Base-by-base conservation (phyloP, 768 basidiomycete species). In the Panellus pusillus region DNA sequence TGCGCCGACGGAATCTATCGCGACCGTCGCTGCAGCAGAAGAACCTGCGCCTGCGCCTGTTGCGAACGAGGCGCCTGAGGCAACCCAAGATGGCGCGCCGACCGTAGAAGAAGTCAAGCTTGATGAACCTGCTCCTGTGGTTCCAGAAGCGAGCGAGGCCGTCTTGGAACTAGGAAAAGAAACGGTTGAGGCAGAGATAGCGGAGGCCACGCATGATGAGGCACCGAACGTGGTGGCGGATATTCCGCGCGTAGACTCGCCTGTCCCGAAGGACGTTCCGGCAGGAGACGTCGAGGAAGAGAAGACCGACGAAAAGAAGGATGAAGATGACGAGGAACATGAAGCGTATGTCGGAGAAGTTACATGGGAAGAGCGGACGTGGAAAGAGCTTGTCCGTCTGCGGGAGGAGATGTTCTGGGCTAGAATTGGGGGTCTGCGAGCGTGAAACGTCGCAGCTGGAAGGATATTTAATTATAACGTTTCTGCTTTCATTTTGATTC, bases 361-460 rank as follows among this genome's bases (percentile, higher is more conserved):
- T 27, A 89, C 86, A 4, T 93, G 92, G 91, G 91, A 93, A 68
- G 91, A 93, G 66, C 77, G 84, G 46, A 84, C 87, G 17, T 93
- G 91, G 90, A 87, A 85, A 63, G 88, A 91, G 70, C 66, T 94
- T 17, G 76, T 83, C 15, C 76, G 76, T 40, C 66, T 94, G 58
- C 80, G 83, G 54, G 89, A 93, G 67, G 86, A 89, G 39, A 88
- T 93, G 89, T 93, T 89, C 66, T 93, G 84, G 87, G 87, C 91
- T 18, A 73, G 92, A 49, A 70, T 91, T 43, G 91, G 91, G 0
- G 83, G 78, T 0, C 47, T 72, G 19, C 63, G 65, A 41, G 64
- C 64, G 41, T 71, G 50, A 62, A 15, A 27, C 18, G 9, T 40
- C 39, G 39, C 39, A 9, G 32, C 14, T n/a, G 35, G 17, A 4